Conservation (phyloP, 2,329 filamentous ascomycete species). For the Diaporthe amygdali region DNA sequence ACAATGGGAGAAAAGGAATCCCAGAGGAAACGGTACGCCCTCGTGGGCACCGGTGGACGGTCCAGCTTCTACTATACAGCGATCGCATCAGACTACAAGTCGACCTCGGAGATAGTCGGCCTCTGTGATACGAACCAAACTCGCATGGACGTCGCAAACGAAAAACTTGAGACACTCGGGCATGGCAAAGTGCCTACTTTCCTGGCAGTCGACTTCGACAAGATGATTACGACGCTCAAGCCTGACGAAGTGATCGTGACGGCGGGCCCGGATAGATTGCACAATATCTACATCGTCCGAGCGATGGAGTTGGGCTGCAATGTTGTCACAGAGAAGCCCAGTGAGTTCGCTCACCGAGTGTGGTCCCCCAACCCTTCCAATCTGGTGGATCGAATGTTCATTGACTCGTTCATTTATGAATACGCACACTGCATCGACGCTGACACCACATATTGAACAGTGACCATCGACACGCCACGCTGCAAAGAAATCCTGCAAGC, state of each 20-base stretch:
- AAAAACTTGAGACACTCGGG: conserved; percentile 50
- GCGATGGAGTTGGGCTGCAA: conserved; percentile 64
- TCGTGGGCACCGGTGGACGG: conserved; percentile 64
- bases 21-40: conserved; percentile 52
- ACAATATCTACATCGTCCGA: conserved; percentile 64
- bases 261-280: conserved; percentile 63
- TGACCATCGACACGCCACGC: conserved; percentile 64
- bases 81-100: conserved; percentile 56
- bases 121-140: conserved; percentile 67
- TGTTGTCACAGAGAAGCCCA: conserved; percentile 69
- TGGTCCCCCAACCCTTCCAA: no score
- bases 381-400: not conserved
- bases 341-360: not conserved
- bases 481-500: conserved; percentile 60
- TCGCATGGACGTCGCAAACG: conserved; percentile 62
- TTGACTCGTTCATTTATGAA: no score
- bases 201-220: conserved; percentile 59
- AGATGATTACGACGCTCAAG: conserved; percentile 60
- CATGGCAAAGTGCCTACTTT: conserved; percentile 58
- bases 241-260: conserved; percentile 68
- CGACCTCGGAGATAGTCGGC: conserved; percentile 57
- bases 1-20: not conserved
- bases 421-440: not conserved
- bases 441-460: not conserved
- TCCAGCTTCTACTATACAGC: conserved; percentile 67